phyloP scores from a whole-genome alignment of 306 rosid species.

The Vigna hirtella region DNA sequence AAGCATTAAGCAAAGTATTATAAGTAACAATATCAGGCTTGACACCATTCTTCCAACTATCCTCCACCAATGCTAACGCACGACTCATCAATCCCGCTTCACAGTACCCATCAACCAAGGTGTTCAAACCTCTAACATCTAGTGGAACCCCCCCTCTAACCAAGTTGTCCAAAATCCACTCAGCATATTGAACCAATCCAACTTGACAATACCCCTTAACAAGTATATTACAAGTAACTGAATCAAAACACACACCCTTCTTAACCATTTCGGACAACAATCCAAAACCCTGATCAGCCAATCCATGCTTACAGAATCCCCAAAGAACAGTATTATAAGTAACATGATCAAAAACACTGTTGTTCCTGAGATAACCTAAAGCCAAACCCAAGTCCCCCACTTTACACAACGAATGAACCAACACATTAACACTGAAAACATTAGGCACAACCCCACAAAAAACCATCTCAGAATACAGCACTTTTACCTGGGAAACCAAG shows the following conservation, averaged over 20 bases:
- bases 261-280: constrained; percentile 79
- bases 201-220: constrained; percentile 70
- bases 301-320: constrained; percentile 70
- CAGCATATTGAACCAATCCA: constrained; percentile 66
- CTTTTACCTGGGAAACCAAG: constrained; percentile 65
- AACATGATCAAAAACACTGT: constrained; percentile 58
- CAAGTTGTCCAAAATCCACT: constrained; percentile 63
- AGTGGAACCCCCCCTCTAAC: constrained; percentile 56
- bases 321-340: constrained; percentile 74
- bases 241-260: constrained; percentile 58
- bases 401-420: constrained; percentile 83
- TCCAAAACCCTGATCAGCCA: constrained; percentile 70
- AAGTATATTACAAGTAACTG: constrained; percentile 65
- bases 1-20: constrained; percentile 72
- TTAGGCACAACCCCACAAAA: constrained; percentile 67
- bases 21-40: constrained; percentile 67
- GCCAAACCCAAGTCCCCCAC: constrained; percentile 65
- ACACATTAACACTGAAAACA: constrained; percentile 66
- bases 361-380: constrained; percentile 57
- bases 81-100: constrained; percentile 61
- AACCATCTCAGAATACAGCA: constrained; percentile 62
- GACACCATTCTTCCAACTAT: constrained; percentile 44
- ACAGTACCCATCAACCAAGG: constrained; percentile 73
- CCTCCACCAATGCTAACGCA: constrained; percentile 65
- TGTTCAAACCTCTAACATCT: constrained; percentile 63